Conservation (phyloP, 495 filamentous ascomycete species). For the Penicillium egyptiacum region DNA sequence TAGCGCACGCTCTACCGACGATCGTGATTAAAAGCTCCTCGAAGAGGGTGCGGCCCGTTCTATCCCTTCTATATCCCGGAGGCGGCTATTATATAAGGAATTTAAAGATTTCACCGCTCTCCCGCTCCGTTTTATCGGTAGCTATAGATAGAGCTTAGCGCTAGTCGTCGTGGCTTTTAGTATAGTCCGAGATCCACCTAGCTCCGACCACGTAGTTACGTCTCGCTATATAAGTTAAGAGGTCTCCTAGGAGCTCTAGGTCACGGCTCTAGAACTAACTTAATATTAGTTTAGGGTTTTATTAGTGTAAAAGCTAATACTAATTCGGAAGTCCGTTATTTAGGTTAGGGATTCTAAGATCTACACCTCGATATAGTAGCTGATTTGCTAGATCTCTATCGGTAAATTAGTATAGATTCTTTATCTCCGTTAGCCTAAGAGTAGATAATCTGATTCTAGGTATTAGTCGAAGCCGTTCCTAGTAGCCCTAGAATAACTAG, state of each 20-base stretch:
- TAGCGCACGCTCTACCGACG: neutral
- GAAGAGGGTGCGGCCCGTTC: neutral
- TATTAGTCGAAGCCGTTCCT: neutral
- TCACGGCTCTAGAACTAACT: neutral
- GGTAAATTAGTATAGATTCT: conserved; percentile 1
- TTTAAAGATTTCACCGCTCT: conserved; percentile 2
- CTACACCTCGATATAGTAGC: neutral
- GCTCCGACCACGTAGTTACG: neutral
- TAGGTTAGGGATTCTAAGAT: neutral
- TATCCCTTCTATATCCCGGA: neutral
- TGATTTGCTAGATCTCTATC: neutral
- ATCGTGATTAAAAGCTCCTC: neutral
- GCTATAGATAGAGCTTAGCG: neutral
- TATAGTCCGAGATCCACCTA: neutral
- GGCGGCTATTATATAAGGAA: neutral
- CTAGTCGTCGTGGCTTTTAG: neutral
- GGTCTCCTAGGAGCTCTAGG: neutral
- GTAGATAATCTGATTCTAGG: neutral
- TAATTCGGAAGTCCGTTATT: neutral
- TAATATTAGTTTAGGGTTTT: conserved; percentile 1
- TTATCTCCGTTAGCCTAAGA: neutral
- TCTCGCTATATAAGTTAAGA: neutral
- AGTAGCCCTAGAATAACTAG: neutral
- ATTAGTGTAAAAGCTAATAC: neutral
- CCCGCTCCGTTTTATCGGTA: neutral